Conservation (phyloP, 1,284 basidiomycete species). For the Ustilago nuda region DNA sequence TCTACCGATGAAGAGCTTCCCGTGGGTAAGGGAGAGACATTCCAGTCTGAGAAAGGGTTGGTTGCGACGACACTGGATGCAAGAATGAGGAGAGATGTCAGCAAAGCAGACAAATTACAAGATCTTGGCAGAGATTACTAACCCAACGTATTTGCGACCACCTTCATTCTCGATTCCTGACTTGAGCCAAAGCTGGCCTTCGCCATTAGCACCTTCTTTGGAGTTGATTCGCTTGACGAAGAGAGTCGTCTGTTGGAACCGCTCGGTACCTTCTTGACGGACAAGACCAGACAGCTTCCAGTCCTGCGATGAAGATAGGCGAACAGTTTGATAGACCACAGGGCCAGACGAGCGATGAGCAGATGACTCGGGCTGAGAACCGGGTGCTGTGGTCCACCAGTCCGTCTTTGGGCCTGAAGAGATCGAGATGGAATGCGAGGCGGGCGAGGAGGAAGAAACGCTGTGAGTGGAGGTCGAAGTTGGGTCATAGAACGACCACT, state of each 20-base stretch:
- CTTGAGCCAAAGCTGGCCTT: constrained; percentile 35
- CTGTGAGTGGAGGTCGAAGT: constrained; percentile 18
- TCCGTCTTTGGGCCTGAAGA: constrained; percentile 27
- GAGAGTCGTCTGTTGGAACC: constrained; percentile 44
- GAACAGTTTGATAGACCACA: constrained; percentile 14
- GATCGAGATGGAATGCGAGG: constrained; percentile 5
- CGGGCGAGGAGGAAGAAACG: neutral
- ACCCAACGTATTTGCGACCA: constrained; percentile 35
- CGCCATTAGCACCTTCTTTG: neutral
- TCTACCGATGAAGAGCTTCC: constrained; percentile 1
- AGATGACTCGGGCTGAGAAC: constrained; percentile 29
- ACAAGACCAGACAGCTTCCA: constrained; percentile 24
- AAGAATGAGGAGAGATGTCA: neutral
- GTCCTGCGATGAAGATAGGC: neutral
- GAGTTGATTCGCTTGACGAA: constrained; percentile 15
- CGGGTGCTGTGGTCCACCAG: constrained; percentile 39
- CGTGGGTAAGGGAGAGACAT: constrained; percentile 23
- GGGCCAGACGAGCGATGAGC: constrained; percentile 36
- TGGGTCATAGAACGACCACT: constrained; percentile 40
- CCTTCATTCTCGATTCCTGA: constrained; percentile 39
- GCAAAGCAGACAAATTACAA: neutral
- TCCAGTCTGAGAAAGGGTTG: constrained; percentile 44
- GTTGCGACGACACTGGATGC: constrained; percentile 24
- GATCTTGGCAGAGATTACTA: neutral
- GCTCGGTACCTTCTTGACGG: constrained; percentile 21